phyloP scores from a whole-genome alignment of 164 flowering plant genomes.

The Piper longum region DNA sequence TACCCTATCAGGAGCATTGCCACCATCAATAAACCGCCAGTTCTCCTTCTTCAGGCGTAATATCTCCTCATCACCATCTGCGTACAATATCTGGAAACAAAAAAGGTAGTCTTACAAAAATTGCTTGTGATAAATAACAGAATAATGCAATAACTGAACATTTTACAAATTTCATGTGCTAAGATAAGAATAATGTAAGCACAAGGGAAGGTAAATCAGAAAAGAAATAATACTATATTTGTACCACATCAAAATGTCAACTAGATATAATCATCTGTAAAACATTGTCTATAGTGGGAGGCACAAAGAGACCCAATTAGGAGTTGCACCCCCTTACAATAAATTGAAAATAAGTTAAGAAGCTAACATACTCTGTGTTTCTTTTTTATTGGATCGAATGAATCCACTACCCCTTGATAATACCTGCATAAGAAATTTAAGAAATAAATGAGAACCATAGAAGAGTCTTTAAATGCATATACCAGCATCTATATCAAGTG shows the following conservation, averaged over 20 bases:
- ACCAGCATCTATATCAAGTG: neutral
- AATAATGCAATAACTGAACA: too few relatives aligned
- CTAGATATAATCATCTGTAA: too few relatives aligned
- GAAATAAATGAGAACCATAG: too few relatives aligned
- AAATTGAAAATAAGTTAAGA: neutral
- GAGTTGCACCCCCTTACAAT: too few relatives aligned
- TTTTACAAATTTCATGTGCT: too few relatives aligned
- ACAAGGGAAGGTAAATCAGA: too few relatives aligned
- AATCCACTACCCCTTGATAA: conserved; percentile 48
- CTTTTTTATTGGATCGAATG: conserved; percentile 37
- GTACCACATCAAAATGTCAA: too few relatives aligned
- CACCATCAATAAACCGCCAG: conserved; percentile 34
- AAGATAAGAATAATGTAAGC: too few relatives aligned
- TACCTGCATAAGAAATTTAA: conserved; percentile 33
- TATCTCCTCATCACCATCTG: conserved; percentile 66
- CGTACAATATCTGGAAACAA: conserved; percentile 38
- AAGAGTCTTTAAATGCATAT: neutral
- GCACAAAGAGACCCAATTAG: too few relatives aligned
- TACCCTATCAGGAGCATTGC: conserved; percentile 29
- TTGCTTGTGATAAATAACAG: too few relatives aligned
- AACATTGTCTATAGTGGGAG: too few relatives aligned
- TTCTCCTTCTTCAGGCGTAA: conserved; percentile 37
- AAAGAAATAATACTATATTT: too few relatives aligned
- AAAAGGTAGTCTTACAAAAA: neutral
- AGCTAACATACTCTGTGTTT: conserved; percentile 47